phyloP scores from a whole-genome alignment of 176 grass and related monocot species.

The Phyllostachys edulis region DNA sequence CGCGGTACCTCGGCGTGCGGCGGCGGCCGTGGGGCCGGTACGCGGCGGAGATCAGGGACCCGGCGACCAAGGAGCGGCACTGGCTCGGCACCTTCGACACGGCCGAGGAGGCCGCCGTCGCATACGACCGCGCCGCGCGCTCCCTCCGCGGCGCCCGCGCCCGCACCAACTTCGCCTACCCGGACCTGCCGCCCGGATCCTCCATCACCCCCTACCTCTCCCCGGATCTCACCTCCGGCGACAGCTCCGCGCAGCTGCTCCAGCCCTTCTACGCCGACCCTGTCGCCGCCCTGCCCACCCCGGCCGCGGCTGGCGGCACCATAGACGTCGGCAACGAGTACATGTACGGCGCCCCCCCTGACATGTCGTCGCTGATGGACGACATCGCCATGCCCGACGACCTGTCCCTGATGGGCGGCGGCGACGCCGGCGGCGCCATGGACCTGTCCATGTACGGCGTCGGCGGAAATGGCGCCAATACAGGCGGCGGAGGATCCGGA shows the following conservation, averaged over 20 bases:
- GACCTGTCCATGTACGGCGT: conserved; percentile 17
- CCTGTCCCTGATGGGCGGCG: conserved; percentile 7
- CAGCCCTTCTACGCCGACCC: conserved; percentile 41
- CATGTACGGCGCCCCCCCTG: conserved; percentile 13
- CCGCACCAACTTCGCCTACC: conserved; percentile 95
- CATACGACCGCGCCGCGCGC: conserved; percentile 91
- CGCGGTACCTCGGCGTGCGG: conserved; percentile 76
- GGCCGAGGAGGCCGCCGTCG: conserved; percentile 91
- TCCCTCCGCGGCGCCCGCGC: conserved; percentile 70
- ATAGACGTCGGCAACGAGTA: background rate
- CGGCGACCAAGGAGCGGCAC: conserved; percentile 90
- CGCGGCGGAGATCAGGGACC: conserved; percentile 97
- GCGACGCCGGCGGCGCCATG: background rate
- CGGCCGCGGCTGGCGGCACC: background rate
- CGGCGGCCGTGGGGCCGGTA: conserved; percentile 91
- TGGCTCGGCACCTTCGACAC: conserved; percentile 98
- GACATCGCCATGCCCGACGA: conserved; percentile 49
- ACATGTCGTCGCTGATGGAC: conserved; percentile 45
- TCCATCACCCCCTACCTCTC: conserved; percentile 95
- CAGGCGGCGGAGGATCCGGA: background rate
- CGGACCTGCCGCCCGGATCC: conserved; percentile 86
- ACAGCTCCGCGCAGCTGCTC: conserved; percentile 42
- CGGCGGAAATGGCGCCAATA: background rate
- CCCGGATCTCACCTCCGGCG: conserved; percentile 65
- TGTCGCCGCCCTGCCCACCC: background rate